Conservation (phyloP, 2,329 filamentous ascomycete genomes). For the Colletotrichum sp. region DNA sequence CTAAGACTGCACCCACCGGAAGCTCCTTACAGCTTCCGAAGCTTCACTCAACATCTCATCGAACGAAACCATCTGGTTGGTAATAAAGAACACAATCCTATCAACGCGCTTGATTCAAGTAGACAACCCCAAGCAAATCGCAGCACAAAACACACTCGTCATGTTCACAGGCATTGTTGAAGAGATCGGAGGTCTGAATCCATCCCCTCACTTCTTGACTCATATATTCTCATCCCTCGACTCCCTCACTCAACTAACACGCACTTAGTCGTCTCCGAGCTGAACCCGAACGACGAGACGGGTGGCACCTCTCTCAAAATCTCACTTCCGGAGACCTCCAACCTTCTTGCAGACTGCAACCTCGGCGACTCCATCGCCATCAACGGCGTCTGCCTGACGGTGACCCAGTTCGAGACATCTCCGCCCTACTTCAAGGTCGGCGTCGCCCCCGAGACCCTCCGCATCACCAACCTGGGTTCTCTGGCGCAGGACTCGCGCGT, state of each 20-base stretch:
- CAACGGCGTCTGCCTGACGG: constrained; percentile 95
- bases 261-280: constrained; percentile 76
- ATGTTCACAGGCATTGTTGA: constrained; percentile 99
- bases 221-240: not conserved
- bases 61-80: not conserved
- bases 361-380: constrained; percentile 93
- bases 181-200: constrained; percentile 82
- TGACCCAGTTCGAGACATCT: constrained; percentile 60
- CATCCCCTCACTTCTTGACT: constrained; percentile 21
- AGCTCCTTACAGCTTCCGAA: constrained; percentile 3
- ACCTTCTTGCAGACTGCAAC: constrained; percentile 82
- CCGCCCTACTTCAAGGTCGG: constrained; percentile 80
- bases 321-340: constrained; percentile 65
- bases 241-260: constrained; percentile 22
- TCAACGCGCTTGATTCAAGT: not conserved
- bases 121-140: not conserved
- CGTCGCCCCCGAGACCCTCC: constrained; percentile 92
- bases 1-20: not conserved
- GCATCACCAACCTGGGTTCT: constrained; percentile 89
- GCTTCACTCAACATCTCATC: not conserved
- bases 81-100: not conserved
- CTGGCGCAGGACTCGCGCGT: constrained; percentile 71
- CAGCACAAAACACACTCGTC: not conserved
- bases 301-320: constrained; percentile 93
- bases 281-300: constrained; percentile 80